Percentiles rank a stretch among this genome's conserved stretches.
phyloP scores from a whole-genome alignment of 352 stramenopile species.

The Saprolegnia parasitica region DNA sequence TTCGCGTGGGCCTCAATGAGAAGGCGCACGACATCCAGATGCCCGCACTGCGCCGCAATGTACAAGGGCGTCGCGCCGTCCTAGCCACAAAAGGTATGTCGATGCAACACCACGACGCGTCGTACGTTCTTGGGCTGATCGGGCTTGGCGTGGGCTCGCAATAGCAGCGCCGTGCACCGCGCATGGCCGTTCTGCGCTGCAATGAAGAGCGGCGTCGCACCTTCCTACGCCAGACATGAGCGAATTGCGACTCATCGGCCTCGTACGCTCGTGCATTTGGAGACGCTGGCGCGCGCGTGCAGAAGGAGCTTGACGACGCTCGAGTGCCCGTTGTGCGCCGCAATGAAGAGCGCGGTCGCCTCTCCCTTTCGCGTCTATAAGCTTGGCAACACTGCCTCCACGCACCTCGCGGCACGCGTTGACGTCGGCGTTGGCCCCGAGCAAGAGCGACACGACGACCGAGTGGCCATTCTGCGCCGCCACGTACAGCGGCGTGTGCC shows the following conservation, averaged over 20 bases:
- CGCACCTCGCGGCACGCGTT: conserved; percentile 2
- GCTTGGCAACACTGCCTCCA: not conserved
- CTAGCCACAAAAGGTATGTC: not conserved
- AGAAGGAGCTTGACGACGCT: conserved; percentile 1
- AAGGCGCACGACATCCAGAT: not conserved
- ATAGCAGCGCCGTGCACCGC: not conserved
- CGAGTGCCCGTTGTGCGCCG: conserved; percentile 4
- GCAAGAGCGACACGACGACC: conserved; percentile 1
- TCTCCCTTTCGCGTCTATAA: not conserved
- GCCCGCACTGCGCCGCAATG: not conserved
- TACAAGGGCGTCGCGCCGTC: conserved; percentile 7
- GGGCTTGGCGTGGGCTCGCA: not conserved
- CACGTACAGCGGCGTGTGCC: conserved; percentile 5
- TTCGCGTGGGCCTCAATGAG: not conserved
- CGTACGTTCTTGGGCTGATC: not conserved
- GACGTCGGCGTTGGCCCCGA: not conserved
- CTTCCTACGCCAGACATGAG: not conserved
- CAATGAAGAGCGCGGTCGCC: conserved; percentile 11
- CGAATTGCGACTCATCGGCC: not conserved
- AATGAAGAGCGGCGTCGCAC: conserved; percentile 3
- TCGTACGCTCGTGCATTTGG: not conserved
- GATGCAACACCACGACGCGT: not conserved
- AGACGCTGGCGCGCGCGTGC: not conserved
- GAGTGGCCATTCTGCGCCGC: conserved; percentile 5
- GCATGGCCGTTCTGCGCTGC: conserved; percentile 1